phyloP scores from a whole-genome alignment of 2,329 filamentous ascomycete species.

The Akanthomyces dipterigenus region DNA sequence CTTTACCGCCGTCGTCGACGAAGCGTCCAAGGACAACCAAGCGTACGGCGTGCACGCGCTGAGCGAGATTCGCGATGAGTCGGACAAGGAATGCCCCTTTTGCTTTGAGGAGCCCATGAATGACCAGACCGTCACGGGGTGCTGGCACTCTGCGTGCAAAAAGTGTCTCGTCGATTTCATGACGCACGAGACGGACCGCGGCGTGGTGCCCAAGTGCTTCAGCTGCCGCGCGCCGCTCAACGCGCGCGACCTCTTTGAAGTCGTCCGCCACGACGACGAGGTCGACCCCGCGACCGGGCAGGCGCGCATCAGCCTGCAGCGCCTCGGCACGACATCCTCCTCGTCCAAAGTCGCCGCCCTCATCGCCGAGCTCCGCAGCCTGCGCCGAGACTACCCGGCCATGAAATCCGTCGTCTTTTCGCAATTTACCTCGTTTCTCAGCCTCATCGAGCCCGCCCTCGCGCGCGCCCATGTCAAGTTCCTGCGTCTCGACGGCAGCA shows the following conservation, averaged over 20 bases:
- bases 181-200: conserved; percentile 73
- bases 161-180: conserved; percentile 88
- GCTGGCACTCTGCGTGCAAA: conserved; percentile 97
- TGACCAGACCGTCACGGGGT: conserved; percentile 88
- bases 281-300: conserved; percentile 37
- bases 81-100: conserved; percentile 84
- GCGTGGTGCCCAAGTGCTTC: conserved; percentile 74
- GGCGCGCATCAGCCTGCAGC: conserved; percentile 52
- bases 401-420: conserved; percentile 92
- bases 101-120: conserved; percentile 95
- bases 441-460: conserved; percentile 81
- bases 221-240: conserved; percentile 82
- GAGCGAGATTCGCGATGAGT: conserved; percentile 84
- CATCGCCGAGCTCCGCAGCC: conserved; percentile 62
- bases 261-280: conserved; percentile 69
- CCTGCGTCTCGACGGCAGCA: conserved; percentile 85
- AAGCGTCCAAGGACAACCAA: conserved; percentile 53
- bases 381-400: conserved; percentile 57
- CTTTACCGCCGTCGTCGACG: conserved; percentile 66
- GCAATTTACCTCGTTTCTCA: conserved; percentile 94
- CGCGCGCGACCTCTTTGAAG: conserved; percentile 81
- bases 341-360: conserved; percentile 85
- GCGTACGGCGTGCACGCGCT: conserved; percentile 79
- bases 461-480: conserved; percentile 63
- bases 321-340: conserved; percentile 57